Conservation (phyloP, 106 monocot species). For the Dioscorea alata region DNA sequence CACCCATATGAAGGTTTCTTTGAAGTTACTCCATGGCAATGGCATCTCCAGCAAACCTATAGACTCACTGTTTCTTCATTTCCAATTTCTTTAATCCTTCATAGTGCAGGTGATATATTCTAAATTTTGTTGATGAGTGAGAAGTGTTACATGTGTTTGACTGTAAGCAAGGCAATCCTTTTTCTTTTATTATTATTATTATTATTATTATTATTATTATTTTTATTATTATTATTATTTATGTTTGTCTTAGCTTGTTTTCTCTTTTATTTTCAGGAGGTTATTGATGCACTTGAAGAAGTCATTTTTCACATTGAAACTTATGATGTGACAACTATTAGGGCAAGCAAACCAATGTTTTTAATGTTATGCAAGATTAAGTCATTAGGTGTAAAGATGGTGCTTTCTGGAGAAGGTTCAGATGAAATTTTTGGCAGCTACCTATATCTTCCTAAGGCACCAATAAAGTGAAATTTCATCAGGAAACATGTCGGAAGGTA, state of each 20-base stretch:
- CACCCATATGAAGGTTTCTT: too few species aligned
- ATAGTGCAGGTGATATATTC: conserved; percentile 24
- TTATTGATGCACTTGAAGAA: conserved; percentile 28
- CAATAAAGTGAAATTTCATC: conserved; percentile 37
- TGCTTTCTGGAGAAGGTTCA: conserved; percentile 46
- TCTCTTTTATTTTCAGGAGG: conserved; percentile 4
- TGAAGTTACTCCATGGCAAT: too few species aligned
- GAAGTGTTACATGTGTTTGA: not conserved
- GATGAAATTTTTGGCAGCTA: conserved; percentile 46
- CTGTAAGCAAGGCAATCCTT: not conserved
- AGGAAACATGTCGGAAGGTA: conserved; percentile 47
- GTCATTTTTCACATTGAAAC: conserved; percentile 45
- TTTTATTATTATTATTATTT: too few species aligned
- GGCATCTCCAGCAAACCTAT: too few species aligned
- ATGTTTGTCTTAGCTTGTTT: not conserved
- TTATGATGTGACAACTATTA: conserved; percentile 40
- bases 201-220: too few species aligned
- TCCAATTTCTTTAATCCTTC: conserved; percentile 8
- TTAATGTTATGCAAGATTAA: conserved; percentile 48
- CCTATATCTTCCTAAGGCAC: conserved; percentile 42
- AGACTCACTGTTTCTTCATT: too few species aligned
- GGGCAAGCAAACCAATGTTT: conserved; percentile 48
- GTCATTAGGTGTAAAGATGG: conserved; percentile 45
- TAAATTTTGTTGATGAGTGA: not conserved
- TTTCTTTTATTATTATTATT: not conserved